Percentiles rank a stretch among this genome's conserved stretches.
Evolutionary conservation across 768 basidiomycete genomes (phyloP).

Genomic region (Mycena rosella): DNA sequence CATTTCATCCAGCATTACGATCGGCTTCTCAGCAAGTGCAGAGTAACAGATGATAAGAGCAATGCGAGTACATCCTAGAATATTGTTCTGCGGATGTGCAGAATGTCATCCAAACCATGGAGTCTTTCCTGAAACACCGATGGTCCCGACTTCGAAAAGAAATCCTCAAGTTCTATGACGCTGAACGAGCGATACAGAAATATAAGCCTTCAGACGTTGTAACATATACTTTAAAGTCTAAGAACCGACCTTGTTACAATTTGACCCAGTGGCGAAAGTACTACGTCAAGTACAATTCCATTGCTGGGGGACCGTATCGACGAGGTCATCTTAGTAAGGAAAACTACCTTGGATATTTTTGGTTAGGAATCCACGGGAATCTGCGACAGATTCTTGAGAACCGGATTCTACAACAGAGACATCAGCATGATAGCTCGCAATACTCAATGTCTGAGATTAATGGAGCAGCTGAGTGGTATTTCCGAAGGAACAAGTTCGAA

Average conservation of each 20-base stretch:
- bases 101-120: too few species aligned
- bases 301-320: constrained; percentile 4
- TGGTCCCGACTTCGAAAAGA: background rate
- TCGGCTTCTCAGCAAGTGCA: too few species aligned
- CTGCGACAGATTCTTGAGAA: too few species aligned
- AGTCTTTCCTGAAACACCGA: too few species aligned
- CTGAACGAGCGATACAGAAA: constrained; percentile 1
- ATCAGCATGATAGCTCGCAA: too few species aligned
- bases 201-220: background rate
- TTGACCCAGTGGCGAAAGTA: constrained; percentile 11
- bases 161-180: constrained; percentile 3
- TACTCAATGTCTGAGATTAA: too few species aligned
- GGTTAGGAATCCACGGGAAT: constrained; percentile 4
- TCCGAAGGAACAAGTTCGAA: too few species aligned
- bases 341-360: constrained; percentile 8
- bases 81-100: too few species aligned
- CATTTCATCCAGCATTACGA: too few species aligned
- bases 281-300: constrained; percentile 1
- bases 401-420: background rate
- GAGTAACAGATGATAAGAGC: too few species aligned
- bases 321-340: background rate
- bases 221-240: background rate
- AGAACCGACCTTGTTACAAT: background rate
- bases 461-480: too few species aligned
- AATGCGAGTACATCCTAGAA: too few species aligned